A percentile compares a stretch with the other conserved stretches of the same genome.
Conservation (phyloP, 257 asterid genomes). For the Ballota nigra region DNA sequence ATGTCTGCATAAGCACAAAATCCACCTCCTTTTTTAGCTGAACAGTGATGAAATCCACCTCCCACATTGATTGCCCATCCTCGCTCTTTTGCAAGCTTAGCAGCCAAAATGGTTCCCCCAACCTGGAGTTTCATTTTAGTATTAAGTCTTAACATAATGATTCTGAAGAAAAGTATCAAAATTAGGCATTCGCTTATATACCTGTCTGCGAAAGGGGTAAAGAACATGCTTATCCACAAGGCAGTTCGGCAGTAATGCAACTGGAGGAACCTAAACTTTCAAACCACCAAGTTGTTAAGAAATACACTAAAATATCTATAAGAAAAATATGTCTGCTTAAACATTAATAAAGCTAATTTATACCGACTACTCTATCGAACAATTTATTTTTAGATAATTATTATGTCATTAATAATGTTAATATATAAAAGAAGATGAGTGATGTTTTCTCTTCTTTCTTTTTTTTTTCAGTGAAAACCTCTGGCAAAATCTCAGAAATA, state of each 20-base stretch:
- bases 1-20: conserved; percentile 94
- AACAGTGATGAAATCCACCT: conserved; percentile 98
- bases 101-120: conserved; percentile 94
- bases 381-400: background rate
- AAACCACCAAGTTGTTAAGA: conserved; percentile 20
- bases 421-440: background rate
- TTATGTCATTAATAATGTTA: background rate
- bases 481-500: background rate
- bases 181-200: conserved; percentile 19
- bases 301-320: background rate
- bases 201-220: conserved; percentile 90
- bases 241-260: conserved; percentile 74
- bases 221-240: conserved; percentile 78
- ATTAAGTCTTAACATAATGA: background rate
- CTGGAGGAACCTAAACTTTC: conserved; percentile 73
- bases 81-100: conserved; percentile 89
- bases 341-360: conserved; percentile 2
- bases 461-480: background rate
- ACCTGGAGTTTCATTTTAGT: conserved; percentile 44
- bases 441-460: background rate
- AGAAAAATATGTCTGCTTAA: background rate
- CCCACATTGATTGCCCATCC: conserved; percentile 99
- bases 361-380: background rate
- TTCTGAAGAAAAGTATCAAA: background rate
- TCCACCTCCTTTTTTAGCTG: conserved; percentile 88